phyloP scores from a whole-genome alignment of 768 basidiomycete genomes.

The Agrocybe praecox region DNA sequence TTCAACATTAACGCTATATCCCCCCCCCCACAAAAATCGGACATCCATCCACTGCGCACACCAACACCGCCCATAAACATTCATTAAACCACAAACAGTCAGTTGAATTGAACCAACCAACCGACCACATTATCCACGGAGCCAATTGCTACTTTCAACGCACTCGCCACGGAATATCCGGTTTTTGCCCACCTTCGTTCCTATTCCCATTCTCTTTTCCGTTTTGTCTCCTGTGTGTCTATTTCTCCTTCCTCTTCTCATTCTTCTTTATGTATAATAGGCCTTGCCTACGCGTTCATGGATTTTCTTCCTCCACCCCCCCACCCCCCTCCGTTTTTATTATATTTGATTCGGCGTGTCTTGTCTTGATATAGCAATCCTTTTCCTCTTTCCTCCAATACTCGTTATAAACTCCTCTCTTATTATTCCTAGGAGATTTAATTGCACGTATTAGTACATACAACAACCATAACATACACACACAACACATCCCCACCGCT shows the following conservation, averaged over 20 bases:
- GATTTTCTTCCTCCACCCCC: slow-evolving; percentile 16
- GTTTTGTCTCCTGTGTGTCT: background rate
- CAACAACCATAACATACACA: too few relatives aligned
- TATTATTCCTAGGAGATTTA: slow-evolving; percentile 19
- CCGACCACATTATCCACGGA: too few relatives aligned
- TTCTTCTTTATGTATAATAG: background rate
- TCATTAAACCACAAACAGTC: too few relatives aligned
- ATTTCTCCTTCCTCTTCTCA: background rate
- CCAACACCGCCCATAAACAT: too few relatives aligned
- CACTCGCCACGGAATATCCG: too few relatives aligned
- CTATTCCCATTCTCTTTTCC: background rate
- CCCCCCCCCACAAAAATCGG: too few relatives aligned
- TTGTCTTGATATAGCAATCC: slow-evolving; percentile 13
- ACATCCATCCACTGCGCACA: too few relatives aligned
- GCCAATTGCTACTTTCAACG: too few relatives aligned
- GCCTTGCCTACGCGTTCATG: slow-evolving; percentile 1
- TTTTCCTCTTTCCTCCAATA: slow-evolving; percentile 12
- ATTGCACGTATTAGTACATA: slow-evolving; percentile 17
- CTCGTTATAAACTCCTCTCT: slow-evolving; percentile 19
- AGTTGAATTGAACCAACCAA: too few relatives aligned
- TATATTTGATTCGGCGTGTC: slow-evolving; percentile 14
- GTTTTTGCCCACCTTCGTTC: background rate
- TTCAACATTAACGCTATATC: too few relatives aligned
- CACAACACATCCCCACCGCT: too few relatives aligned
- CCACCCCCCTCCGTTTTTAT: slow-evolving; percentile 19